These are phyloP conservation scores for Oidiodendron maius DNA, from an alignment of 495 filamentous ascomycete species.

Conservation along the genomic window DNA sequence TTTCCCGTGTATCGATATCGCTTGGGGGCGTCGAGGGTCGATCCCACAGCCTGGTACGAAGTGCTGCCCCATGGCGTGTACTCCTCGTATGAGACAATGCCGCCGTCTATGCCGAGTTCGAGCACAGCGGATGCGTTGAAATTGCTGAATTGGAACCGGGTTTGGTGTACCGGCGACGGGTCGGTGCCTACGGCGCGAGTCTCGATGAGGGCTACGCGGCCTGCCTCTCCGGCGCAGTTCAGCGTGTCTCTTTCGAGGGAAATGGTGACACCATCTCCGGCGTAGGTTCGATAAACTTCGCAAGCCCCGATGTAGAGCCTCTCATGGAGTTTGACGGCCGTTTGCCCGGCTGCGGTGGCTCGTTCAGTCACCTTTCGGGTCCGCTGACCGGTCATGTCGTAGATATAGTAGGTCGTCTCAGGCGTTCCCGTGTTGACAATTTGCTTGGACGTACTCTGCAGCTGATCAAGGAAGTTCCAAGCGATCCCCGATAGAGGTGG, in stretches of 20 bases:
- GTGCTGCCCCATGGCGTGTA: conserved; percentile 30
- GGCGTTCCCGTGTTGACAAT: background rate
- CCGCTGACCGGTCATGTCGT: background rate
- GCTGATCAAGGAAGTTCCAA: background rate
- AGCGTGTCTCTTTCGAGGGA: background rate
- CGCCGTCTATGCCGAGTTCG: conserved; percentile 25
- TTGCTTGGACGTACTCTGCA: background rate
- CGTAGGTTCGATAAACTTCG: background rate
- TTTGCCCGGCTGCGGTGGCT: background rate
- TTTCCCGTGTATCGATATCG: conserved; percentile 26
- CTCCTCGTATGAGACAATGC: conserved; percentile 30
- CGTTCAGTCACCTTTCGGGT: conserved; percentile 5
- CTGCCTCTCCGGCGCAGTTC: background rate
- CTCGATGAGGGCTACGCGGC: background rate
- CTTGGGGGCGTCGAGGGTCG: conserved; percentile 13
- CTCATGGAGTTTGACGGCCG: background rate
- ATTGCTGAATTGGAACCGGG: conserved; percentile 19
- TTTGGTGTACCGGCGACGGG: background rate
- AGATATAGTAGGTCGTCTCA: conserved; percentile 3
- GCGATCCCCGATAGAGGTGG: background rate
- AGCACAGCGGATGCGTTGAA: conserved; percentile 13
- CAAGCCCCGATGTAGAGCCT: background rate
- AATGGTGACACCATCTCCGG: background rate
- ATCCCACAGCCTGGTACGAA: conserved; percentile 15
- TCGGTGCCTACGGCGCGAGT: background rate